Evolutionary conservation across 768 basidiomycete species (phyloP), one percentile per base, ranked within the genome.

Genomic region (Gloeopeniophorella convolvens): DNA sequence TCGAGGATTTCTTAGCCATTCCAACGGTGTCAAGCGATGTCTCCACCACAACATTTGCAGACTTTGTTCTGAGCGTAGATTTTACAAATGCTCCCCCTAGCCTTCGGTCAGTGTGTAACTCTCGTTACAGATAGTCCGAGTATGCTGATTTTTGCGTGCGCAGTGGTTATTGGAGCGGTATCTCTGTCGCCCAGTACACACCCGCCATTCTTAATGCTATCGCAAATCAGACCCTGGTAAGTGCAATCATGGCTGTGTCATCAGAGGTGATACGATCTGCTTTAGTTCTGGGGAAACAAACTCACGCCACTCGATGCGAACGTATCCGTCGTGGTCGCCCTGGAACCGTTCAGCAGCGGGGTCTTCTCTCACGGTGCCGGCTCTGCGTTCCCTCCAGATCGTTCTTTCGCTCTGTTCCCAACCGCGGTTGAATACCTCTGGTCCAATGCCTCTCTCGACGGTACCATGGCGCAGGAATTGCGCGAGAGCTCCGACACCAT

Each of bases 1-100:
- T 76, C 47, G 75, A 77, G 42, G 65, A 62, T 6, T 75, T 77
- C 57, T 53, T 75, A n/a, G 60, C 63, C 1, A 69, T 76, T 30
- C 69, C 69, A 4, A 46, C 56, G 10, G 24, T 73, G 16, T 23
- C 15, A 7, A 2, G 13, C n/a, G 7, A 41, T 23, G 16, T 41
- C 6, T 4, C 23, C 4, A 41, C 24, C 1, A 41, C 23, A 1
- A 15, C 24, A 8, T 41, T 15, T 41, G 24, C 15, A 8, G 15
- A 28, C n/a, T 1, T 42, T 42, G 40, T 42, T 9, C 24, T 26
- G 3, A 5, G 5, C 7, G n/a, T n/a, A n/a, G n/a, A n/a, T n/a
- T 23, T 13, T 4, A 0, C 39, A 0, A 41, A 8, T 0, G 9
- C 7, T 9, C 27, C 40, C 40, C 9, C 15, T 4, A 11, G 23